Conservation (phyloP, 1,284 basidiomycete genomes). For the Ceratobasidium sp. region DNA sequence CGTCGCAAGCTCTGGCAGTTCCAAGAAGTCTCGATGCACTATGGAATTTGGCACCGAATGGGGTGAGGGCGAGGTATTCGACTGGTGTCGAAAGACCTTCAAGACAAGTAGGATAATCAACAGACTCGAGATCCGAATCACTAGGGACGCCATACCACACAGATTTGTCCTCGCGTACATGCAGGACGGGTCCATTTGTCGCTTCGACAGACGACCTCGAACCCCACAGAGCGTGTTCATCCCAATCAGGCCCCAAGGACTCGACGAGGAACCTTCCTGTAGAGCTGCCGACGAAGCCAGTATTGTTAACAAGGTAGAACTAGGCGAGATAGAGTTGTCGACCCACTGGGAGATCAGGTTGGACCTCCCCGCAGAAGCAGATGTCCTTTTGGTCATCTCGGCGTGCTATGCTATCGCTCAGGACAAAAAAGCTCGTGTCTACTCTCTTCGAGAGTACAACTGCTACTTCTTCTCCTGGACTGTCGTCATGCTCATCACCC, state of each 20-base stretch:
- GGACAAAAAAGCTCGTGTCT: background rate
- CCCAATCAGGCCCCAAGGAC: background rate
- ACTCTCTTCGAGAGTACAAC: background rate
- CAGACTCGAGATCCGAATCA: constrained; percentile 26
- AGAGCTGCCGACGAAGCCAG: constrained; percentile 4
- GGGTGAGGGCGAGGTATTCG: background rate
- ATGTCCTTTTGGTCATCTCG: background rate
- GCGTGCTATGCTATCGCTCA: constrained; percentile 6
- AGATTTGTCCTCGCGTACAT: constrained; percentile 26
- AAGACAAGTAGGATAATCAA: background rate
- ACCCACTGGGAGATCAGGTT: background rate
- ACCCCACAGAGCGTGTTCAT: background rate
- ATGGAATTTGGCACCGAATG: too few species aligned
- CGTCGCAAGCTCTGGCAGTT: too few species aligned
- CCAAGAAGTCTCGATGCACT: too few species aligned
- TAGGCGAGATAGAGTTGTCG: background rate
- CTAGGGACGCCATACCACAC: constrained; percentile 26
- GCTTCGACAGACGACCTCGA: constrained; percentile 25
- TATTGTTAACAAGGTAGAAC: background rate
- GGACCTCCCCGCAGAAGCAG: background rate
- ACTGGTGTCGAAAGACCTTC: constrained; percentile 16
- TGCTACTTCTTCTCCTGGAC: constrained; percentile 25
- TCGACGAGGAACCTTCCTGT: background rate
- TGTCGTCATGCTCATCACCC: constrained; percentile 7
- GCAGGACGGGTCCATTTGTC: constrained; percentile 12